Conservation (phyloP, 441 rosid species). For the Populus hybrid region DNA sequence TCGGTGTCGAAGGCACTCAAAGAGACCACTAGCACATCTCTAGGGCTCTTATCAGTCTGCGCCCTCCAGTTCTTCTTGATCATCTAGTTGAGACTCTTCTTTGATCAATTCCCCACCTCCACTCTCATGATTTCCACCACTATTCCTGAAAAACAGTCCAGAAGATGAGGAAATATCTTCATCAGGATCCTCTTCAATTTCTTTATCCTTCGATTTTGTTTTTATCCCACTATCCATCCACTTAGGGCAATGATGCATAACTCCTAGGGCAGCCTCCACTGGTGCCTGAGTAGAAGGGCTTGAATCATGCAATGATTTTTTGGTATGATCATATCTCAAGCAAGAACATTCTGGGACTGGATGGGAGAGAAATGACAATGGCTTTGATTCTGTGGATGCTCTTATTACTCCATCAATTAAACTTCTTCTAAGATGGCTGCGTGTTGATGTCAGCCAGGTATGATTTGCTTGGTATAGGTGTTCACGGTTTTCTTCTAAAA, state of each 20-base stretch:
- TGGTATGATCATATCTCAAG: slow-evolving; percentile 25
- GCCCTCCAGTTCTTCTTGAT: slow-evolving; percentile 88
- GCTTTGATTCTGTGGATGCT: slow-evolving; percentile 56
- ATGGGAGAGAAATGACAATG: slow-evolving; percentile 66
- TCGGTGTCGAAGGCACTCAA: not conserved
- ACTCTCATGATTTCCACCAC: slow-evolving; percentile 42
- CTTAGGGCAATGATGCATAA: slow-evolving; percentile 57
- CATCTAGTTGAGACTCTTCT: slow-evolving; percentile 83
- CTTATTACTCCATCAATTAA: slow-evolving; percentile 62
- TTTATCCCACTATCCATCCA: slow-evolving; percentile 53
- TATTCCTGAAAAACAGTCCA: slow-evolving; percentile 56
- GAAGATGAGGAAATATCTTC: slow-evolving; percentile 69
- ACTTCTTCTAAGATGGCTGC: slow-evolving; percentile 65
- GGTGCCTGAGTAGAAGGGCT: slow-evolving; percentile 22
- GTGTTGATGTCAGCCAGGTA: slow-evolving; percentile 71
- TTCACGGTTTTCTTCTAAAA: slow-evolving; percentile 63
- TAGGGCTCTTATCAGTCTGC: slow-evolving; percentile 37
- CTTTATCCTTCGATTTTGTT: slow-evolving; percentile 54
- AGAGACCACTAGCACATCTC: not conserved
- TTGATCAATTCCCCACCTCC: slow-evolving; percentile 65
- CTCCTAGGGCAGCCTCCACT: slow-evolving; percentile 50
- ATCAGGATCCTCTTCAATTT: slow-evolving; percentile 72
- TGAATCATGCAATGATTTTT: slow-evolving; percentile 32
- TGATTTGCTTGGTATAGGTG: slow-evolving; percentile 77
- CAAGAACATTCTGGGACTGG: slow-evolving; percentile 94